Conservation (phyloP, 768 basidiomycete genomes). For the Phlebiopsis gigantea region DNA sequence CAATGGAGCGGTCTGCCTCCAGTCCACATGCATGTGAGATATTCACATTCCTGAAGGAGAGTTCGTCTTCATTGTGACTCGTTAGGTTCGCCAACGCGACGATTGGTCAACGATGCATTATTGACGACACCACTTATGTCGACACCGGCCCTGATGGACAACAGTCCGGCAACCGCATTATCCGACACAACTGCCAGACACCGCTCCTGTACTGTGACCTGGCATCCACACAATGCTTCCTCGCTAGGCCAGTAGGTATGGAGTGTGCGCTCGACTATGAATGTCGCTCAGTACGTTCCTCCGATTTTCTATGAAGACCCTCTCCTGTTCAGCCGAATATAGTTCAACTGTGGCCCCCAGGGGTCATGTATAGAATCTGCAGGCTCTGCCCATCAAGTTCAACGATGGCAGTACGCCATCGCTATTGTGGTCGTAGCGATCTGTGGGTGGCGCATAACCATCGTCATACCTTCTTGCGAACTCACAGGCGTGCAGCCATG, state of each 20-base stretch:
- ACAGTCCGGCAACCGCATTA: conserved; percentile 44
- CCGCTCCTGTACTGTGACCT: conserved; percentile 53
- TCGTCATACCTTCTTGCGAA: not conserved
- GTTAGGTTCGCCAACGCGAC: conserved; percentile 52
- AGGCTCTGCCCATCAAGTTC: conserved; percentile 33
- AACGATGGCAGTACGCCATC: conserved; percentile 40
- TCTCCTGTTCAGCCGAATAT: not conserved
- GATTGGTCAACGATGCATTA: conserved; percentile 44
- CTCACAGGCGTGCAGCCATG: conserved; percentile 28
- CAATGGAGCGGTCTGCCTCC: conserved; percentile 57
- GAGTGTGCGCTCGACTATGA: conserved; percentile 49
- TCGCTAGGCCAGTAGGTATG: conserved; percentile 35
- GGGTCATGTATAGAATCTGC: conserved; percentile 29
- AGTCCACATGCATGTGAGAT: conserved; percentile 51
- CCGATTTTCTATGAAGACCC: not conserved
- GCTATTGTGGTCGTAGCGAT: conserved; percentile 32
- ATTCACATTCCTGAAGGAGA: not conserved
- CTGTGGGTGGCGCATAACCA: conserved; percentile 27
- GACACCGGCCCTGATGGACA: conserved; percentile 35
- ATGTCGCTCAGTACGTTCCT: conserved; percentile 37
- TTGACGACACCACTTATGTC: conserved; percentile 49
- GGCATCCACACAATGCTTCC: conserved; percentile 36
- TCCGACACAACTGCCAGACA: conserved; percentile 53
- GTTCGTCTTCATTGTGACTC: not conserved
- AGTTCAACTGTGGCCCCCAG: conserved; percentile 29